phyloP scores from a whole-genome alignment of 2,329 filamentous ascomycete genomes.

The Talaromyces sp. region DNA sequence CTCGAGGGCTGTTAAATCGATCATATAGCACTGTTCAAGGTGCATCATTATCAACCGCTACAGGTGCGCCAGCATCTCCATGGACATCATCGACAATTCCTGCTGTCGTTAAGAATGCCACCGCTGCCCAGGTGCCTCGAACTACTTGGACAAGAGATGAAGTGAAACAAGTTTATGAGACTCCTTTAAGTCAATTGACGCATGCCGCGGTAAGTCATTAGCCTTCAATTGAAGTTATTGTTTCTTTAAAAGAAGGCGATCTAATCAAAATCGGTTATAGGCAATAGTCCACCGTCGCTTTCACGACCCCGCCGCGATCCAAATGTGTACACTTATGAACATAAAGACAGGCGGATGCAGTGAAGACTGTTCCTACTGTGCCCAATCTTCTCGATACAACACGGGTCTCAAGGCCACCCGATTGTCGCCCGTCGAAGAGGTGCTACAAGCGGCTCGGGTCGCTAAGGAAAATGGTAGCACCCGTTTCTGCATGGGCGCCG shows the following conservation, averaged over 20 bases:
- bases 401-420: conserved; percentile 73
- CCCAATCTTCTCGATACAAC: conserved; percentile 74
- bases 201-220: conserved; percentile 62
- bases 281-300: conserved; percentile 76
- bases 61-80: conserved; percentile 23
- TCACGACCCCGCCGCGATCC: conserved; percentile 77
- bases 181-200: conserved; percentile 73
- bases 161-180: conserved; percentile 76
- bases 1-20: conserved; percentile 27
- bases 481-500: conserved; percentile 91
- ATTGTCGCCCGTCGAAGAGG: conserved; percentile 73
- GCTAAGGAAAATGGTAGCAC: conserved; percentile 83
- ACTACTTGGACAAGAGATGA: conserved; percentile 79
- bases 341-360: conserved; percentile 92
- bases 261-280: conserved; percentile 43
- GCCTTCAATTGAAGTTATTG: neutral
- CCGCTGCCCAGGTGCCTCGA: conserved; percentile 48
- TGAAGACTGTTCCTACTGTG: conserved; percentile 90
- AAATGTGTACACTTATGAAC: conserved; percentile 94
- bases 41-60: conserved; percentile 25
- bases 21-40: conserved; percentile 41
- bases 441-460: conserved; percentile 71
- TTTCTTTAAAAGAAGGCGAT: neutral
- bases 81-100: conserved; percentile 30
- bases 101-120: conserved; percentile 34